A percentile compares a stretch with the other conserved stretches of the same genome.
phyloP scores from a whole-genome alignment of 1,139 yeast species.

The Kurtzmaniella quercitrusa region DNA sequence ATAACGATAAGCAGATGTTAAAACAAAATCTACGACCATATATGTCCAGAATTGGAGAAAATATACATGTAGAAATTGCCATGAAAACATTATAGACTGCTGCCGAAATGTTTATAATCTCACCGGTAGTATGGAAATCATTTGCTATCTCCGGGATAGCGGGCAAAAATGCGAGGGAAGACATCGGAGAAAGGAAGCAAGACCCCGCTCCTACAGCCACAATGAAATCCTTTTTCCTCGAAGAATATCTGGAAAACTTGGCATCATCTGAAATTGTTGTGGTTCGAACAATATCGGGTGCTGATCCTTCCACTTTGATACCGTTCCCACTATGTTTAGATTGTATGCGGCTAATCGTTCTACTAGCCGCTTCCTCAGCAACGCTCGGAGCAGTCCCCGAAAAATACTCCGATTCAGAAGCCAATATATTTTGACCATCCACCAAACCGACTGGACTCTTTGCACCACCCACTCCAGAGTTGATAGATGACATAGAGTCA shows the following conservation, averaged over 20 bases:
- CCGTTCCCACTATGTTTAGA: constrained; percentile 10
- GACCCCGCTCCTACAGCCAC: constrained; percentile 18
- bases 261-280: background rate
- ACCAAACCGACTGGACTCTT: background rate
- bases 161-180: constrained; percentile 42
- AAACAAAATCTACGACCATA: constrained; percentile 46
- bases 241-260: constrained; percentile 3
- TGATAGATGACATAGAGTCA: background rate
- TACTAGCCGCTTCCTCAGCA: constrained; percentile 16
- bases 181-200: constrained; percentile 38
- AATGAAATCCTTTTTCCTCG: constrained; percentile 4
- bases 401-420: background rate
- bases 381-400: constrained; percentile 9
- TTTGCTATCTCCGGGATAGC: constrained; percentile 46
- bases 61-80: constrained; percentile 47
- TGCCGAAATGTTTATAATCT: constrained; percentile 43
- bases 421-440: background rate
- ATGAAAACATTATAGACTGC: constrained; percentile 47
- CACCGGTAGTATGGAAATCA: constrained; percentile 33
- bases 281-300: background rate
- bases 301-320: background rate
- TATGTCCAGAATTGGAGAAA: constrained; percentile 45
- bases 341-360: constrained; percentile 14
- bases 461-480: background rate
- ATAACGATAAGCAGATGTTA: constrained; percentile 29